These are phyloP conservation scores for Dipteronia dyeriana DNA, from an alignment of 345 rosid species.

Conservation along the genomic window DNA sequence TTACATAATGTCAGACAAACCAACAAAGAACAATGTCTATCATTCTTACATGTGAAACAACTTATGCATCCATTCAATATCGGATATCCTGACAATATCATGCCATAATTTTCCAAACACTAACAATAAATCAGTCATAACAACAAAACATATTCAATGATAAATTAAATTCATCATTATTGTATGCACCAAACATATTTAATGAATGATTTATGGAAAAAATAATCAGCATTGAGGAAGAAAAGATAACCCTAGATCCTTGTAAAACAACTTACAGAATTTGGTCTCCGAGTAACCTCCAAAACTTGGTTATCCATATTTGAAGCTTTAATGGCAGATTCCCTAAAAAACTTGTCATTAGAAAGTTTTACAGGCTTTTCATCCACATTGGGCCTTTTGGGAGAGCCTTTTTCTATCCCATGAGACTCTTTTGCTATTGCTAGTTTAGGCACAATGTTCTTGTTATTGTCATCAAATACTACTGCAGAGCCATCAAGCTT, in stretches of 20 bases:
- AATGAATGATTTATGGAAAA: background rate
- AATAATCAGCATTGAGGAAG: background rate
- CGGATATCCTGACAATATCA: background rate
- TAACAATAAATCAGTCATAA: background rate
- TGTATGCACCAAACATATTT: background rate
- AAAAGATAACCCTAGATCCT: conserved; percentile 8
- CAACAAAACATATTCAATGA: conserved; percentile 4
- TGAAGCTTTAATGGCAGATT: conserved; percentile 20
- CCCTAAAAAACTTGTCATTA: conserved; percentile 32
- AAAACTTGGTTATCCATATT: conserved; percentile 32
- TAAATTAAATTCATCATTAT: background rate
- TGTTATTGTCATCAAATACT: conserved; percentile 29
- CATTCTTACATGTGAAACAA: background rate
- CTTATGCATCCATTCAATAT: background rate
- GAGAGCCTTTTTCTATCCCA: conserved; percentile 26
- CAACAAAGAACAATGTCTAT: background rate
- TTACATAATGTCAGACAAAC: background rate
- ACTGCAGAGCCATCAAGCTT: conserved; percentile 42
- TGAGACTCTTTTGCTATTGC: conserved; percentile 21
- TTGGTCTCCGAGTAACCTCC: conserved; percentile 48
- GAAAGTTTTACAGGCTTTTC: conserved; percentile 31
- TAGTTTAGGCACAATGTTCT: conserved; percentile 22
- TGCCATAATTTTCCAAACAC: background rate
- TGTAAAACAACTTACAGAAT: conserved; percentile 57
- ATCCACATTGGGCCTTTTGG: conserved; percentile 38